Evolutionary conservation across 495 filamentous ascomycete genomes (phyloP).

Genomic region (Hypoxylon rickii): DNA sequence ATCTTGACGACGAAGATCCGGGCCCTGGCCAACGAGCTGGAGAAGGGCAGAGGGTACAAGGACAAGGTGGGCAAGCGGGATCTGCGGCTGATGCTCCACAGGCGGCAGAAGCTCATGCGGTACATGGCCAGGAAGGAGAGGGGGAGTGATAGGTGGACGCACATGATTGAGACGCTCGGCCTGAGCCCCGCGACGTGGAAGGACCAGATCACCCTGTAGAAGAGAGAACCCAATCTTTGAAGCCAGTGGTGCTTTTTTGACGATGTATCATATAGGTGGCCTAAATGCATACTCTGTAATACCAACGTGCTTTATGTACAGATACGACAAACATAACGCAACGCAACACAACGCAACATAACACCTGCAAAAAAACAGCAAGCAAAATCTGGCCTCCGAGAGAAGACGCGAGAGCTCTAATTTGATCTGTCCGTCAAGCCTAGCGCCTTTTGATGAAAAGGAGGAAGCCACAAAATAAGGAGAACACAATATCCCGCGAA

Average conservation of each 20-base stretch:
- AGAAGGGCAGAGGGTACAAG: constrained; percentile 56
- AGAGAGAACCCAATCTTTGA: neutral
- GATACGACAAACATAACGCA: constrained; percentile 18
- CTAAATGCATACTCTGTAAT: constrained; percentile 33
- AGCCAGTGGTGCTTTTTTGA: constrained; percentile 9
- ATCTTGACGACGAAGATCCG: constrained; percentile 94
- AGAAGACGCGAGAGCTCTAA: constrained; percentile 25
- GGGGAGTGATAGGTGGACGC: constrained; percentile 84
- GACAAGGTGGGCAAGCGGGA: constrained; percentile 96
- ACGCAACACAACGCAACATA: neutral
- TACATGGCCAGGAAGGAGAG: constrained; percentile 90
- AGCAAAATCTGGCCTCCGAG: constrained; percentile 15
- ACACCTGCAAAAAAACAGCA: constrained; percentile 9
- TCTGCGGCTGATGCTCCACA: constrained; percentile 81
- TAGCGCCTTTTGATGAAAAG: constrained; percentile 20
- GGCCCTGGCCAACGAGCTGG: constrained; percentile 68
- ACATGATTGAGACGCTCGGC: constrained; percentile 79
- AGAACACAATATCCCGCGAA: constrained; percentile 10
- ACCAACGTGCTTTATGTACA: constrained; percentile 32
- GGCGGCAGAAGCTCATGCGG: constrained; percentile 80
- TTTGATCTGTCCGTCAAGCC: constrained; percentile 24
- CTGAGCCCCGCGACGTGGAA: constrained; percentile 85
- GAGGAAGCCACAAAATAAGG: neutral
- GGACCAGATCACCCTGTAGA: constrained; percentile 77
- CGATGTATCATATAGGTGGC: constrained; percentile 31